Evolutionary conservation across 305 asterid genomes (phyloP), one percentile per base, ranked within the genome.

Genomic region (Stenogyne calaminthoides): DNA sequence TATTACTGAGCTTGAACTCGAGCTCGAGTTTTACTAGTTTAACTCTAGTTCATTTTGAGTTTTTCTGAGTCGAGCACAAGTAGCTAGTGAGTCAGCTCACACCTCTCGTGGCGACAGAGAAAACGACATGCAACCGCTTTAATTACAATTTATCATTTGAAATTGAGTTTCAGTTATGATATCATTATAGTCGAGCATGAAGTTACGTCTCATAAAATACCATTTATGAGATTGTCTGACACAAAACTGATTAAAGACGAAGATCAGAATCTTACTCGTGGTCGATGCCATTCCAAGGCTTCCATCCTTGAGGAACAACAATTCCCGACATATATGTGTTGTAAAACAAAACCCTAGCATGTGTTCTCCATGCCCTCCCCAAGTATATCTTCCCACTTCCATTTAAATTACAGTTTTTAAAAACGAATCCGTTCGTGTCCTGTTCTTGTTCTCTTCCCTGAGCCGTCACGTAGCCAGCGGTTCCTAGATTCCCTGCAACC

Each of bases 311-410:
- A 8, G 89, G 88, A 46, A 46, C 54, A 46, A 46, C 18, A 5
- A 46, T n/a, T 14, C 78, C 27, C 0, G 91, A 65, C 90, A 92
- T 82, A 1, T 67, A 27, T 2, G 91, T 71, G 69, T 79, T 75
- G 68, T 81, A 81, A 25, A 83, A 92, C 4, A 90, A 2, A 46
- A 92, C 98, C 66, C 92, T 77, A 0, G 98, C 93, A 75, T 86
- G 78, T 0, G 59, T 63, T 68, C 94, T 82, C 98, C 98, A 92
- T 0, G 97, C 85, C 64, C 98, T 84, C 36, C 98, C 98, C 36
- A 92, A 69, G 64, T 9, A 90, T 1, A 87, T 69, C 58, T 54
- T 69, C 2, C 96, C 96, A n/a, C 12, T 61, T 0, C 98, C 98
- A 44, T 27, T 29, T 4, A 92, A 67, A 16, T 51, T 74, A 69